Evolutionary conservation across 768 basidiomycete genomes (phyloP), one percentile per base, ranked within the genome.

Genomic region (Galerina sulciceps): DNA sequence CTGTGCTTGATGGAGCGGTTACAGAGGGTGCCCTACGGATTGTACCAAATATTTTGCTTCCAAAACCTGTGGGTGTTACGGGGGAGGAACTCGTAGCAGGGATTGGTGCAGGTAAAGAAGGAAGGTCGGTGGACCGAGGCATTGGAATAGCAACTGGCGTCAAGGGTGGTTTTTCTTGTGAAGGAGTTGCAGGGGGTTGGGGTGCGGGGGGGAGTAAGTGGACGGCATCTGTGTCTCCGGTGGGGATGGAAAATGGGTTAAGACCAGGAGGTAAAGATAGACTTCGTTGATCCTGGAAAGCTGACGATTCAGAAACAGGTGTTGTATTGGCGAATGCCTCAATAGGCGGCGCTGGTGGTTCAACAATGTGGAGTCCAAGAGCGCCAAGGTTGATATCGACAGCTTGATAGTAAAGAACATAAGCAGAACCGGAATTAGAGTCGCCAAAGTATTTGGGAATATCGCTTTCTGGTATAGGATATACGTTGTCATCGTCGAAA

Each of bases 331-430:
- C 58, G 11, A 57, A 53, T 37, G 65, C 66, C 56, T 66, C 69
- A 8, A 31, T 31, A 22, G 61, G 69, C 64, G 53, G 73, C 54
- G 60, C 65, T 57, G 64, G 66, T 43, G 57, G 72, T 57, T 67
- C 75, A 51, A 68, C 69, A 47, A 62, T 67, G 46, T 79, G 83
- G 18, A 96, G 74, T 1, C 94, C 95, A 26, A 96, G 81, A 18
- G 81, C 77, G n/a, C 76, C 70, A 36, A 83, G 77, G 69, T 96
- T 89, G 55, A 99, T 81, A 72, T 98, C 94, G 35, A 83, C 88
- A 22, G 94, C 95, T 74, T 98, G 94, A 73, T 99, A 99, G 76
- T 96, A 99, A 37, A 99, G 81, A 22, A 99, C 95, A 72, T 99
- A 99, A 17, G 96, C 97, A 42, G 91, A 88, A 36, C 96, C 96